These are phyloP conservation scores for Schizothecium vesticola DNA, from an alignment of 495 filamentous ascomycete species.

Conservation along the genomic window DNA sequence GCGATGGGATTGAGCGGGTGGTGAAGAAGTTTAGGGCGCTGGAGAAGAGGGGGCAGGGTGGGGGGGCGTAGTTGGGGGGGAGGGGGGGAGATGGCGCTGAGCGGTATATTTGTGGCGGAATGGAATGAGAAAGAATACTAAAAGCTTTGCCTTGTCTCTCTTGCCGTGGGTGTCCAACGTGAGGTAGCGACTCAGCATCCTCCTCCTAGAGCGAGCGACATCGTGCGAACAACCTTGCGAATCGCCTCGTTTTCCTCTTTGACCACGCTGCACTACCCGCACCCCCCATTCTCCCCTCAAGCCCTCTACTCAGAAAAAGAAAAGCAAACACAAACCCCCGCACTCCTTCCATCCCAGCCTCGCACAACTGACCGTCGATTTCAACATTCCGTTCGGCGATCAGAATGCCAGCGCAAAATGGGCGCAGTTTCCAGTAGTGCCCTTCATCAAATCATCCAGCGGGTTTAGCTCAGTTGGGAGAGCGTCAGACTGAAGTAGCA, in stretches of 20 bases:
- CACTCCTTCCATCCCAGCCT: too few relatives aligned
- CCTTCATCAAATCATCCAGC: slow-evolving; percentile 4
- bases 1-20: slow-evolving; percentile 86
- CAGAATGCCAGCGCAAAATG: too few relatives aligned
- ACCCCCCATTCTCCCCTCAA: too few relatives aligned
- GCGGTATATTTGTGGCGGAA: not conserved
- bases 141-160: not conserved
- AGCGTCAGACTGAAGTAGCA: not conserved
- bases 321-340: not conserved
- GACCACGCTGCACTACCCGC: not conserved
- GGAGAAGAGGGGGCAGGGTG: not conserved
- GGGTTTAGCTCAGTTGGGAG: not conserved
- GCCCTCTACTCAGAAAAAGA: not conserved
- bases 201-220: too few relatives aligned
- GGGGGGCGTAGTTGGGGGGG: not conserved
- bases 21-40: slow-evolving; percentile 50
- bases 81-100: not conserved
- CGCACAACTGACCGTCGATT: too few relatives aligned
- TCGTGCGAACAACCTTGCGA: not conserved
- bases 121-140: not conserved
- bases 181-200: not conserved
- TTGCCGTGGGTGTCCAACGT: not conserved
- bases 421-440: not conserved
- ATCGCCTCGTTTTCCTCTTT: not conserved
- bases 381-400: too few relatives aligned